Evolutionary conservation across 2,329 filamentous ascomycete species (phyloP), one percentile per base, ranked within the genome.

Genomic region (Zarea fungicola): DNA sequence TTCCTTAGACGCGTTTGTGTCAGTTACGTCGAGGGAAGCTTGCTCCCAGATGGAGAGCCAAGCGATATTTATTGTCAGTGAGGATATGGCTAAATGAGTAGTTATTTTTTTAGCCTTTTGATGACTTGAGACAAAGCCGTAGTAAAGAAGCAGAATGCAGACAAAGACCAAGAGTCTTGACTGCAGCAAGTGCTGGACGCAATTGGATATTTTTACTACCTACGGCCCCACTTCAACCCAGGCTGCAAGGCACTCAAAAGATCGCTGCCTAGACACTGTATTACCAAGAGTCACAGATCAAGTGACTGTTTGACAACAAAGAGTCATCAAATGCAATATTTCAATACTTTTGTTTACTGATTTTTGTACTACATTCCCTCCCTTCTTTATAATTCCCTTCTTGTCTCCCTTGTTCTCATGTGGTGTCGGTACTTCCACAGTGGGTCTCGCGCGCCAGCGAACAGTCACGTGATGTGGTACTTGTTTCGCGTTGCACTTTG

Each of bases 401-500:
- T n/a, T n/a, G n/a, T n/a, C n/a, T n/a, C n/a, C n/a, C n/a, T n/a
- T n/a, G n/a, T n/a, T n/a, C n/a, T n/a, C n/a, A n/a, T n/a, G n/a
- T n/a, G n/a, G n/a, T n/a, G n/a, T n/a, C n/a, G n/a, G n/a, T n/a
- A n/a, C n/a, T n/a, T n/a, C n/a, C n/a, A n/a, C n/a, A n/a, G n/a
- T n/a, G 9, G 21, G 19, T 14, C 10, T 7, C 13, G 22, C n/a
- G n/a, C n/a, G 22, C n/a, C 32, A 10, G 3, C 6, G n/a, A 16
- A 28, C 13, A 18, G n/a, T 54, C 58, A 61, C 58, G 60, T 64
- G 62, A 60, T n/a, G 26, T 55, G 58, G 57, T 56, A 60, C 52
- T 48, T 32, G 39, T 62, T 58, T 61, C 65, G 65, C 59, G 65
- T 61, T 19, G 13, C 46, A 23, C 36, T 46, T 29, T 14, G 25